Evolutionary conservation across 352 stramenopile species (phyloP).

Genomic region (Phytophthora megakarya): DNA sequence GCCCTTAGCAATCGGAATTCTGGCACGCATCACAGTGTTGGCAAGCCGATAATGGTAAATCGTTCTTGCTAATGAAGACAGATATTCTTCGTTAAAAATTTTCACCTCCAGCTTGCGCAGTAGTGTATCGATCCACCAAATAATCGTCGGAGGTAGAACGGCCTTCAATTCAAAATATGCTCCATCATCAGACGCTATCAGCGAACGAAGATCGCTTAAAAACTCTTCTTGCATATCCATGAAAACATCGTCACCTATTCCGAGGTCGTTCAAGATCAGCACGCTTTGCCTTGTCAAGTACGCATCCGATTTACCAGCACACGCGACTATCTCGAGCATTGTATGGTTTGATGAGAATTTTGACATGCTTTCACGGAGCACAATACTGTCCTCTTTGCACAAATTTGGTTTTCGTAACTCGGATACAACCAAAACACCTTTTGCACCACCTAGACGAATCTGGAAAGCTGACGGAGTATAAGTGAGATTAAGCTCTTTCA

Average conservation of each 20-base stretch:
- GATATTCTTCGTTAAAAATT: constrained; percentile 49
- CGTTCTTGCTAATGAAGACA: constrained; percentile 55
- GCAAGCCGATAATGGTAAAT: constrained; percentile 74
- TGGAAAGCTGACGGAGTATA: constrained; percentile 70
- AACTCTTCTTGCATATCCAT: constrained; percentile 75
- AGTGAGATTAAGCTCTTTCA: constrained; percentile 40
- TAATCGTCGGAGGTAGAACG: constrained; percentile 36
- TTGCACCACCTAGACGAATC: constrained; percentile 73
- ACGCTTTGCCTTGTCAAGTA: constrained; percentile 84
- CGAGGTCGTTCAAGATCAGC: constrained; percentile 64
- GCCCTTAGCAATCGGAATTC: constrained; percentile 73
- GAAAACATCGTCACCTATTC: constrained; percentile 65
- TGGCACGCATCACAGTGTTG: constrained; percentile 74
- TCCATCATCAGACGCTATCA: constrained; percentile 56
- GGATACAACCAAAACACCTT: constrained; percentile 77
- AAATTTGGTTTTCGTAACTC: constrained; percentile 26
- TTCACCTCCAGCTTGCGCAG: constrained; percentile 45
- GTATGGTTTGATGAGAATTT: constrained; percentile 70
- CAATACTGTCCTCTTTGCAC: constrained; percentile 31
- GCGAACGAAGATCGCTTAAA: constrained; percentile 51
- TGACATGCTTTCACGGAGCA: constrained; percentile 70
- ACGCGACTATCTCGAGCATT: constrained; percentile 75
- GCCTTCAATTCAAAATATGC: constrained; percentile 60
- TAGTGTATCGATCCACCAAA: constrained; percentile 48
- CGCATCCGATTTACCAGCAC: constrained; percentile 52